These are phyloP conservation scores for Salicornia ramosissima DNA, from an alignment of 148 eudicot species.

Conservation along the genomic window DNA sequence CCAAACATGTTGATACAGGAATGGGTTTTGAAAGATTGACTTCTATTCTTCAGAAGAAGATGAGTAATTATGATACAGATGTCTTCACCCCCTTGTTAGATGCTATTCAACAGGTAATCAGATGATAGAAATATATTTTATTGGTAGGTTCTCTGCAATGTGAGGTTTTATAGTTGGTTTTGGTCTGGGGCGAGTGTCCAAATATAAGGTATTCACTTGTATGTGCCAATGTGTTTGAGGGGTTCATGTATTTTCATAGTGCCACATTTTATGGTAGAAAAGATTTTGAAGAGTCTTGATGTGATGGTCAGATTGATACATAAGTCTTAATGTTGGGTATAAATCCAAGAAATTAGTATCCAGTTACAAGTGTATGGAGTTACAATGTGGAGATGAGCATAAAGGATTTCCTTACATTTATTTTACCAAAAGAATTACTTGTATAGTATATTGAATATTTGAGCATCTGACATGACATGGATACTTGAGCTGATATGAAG, in stretches of 20 bases:
- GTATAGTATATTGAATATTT: too few species aligned
- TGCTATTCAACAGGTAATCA: slow-evolving; percentile 75
- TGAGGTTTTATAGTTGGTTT: neutral
- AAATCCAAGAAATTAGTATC: too few species aligned
- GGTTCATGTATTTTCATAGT: neutral
- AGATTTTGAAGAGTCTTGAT: too few species aligned
- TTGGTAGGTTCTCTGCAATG: neutral
- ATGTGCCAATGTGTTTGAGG: neutral
- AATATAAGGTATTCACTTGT: too few species aligned
- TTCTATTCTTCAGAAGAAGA: slow-evolving; percentile 90
- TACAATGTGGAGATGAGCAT: too few species aligned
- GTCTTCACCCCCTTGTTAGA: slow-evolving; percentile 84
- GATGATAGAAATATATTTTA: neutral
- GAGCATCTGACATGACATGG: too few species aligned
- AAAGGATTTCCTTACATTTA: too few species aligned
- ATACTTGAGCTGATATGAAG: too few species aligned
- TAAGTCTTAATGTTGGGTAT: too few species aligned
- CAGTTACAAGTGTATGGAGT: too few species aligned
- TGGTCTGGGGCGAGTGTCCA: neutral
- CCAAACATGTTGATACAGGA: slow-evolving; percentile 96
- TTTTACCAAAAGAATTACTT: too few species aligned
- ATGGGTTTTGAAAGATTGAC: slow-evolving; percentile 98
- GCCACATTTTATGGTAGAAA: neutral
- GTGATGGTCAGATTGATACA: too few species aligned
- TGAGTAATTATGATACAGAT: slow-evolving; percentile 99